Percentiles rank a stretch among this genome's conserved stretches.
These are phyloP conservation scores for Fusarium torulosum DNA, from an alignment of 2,329 filamentous ascomycete species.

Conservation along the genomic window DNA sequence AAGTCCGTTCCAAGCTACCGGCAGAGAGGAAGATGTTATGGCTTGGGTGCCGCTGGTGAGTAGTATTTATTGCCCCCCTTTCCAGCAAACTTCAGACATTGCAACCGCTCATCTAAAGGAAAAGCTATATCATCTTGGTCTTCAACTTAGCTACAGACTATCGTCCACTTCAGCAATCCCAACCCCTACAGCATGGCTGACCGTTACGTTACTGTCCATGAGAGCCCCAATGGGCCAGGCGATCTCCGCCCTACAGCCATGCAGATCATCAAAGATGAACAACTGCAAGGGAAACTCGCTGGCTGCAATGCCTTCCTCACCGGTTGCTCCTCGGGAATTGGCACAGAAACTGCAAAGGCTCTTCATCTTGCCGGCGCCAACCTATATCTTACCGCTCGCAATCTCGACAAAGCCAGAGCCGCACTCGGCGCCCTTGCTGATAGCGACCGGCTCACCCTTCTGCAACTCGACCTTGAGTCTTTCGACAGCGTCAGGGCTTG, in stretches of 20 bases:
- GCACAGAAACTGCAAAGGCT: not conserved
- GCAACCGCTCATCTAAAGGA: too few relatives aligned
- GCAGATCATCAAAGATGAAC: slow-evolving; percentile 14
- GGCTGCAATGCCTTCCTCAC: not conserved
- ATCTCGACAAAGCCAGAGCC: slow-evolving; percentile 1
- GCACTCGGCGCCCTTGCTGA: not conserved
- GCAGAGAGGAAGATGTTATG: too few relatives aligned
- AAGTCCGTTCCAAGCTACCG: too few relatives aligned
- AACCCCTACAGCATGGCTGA: not conserved
- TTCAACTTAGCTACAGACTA: too few relatives aligned
- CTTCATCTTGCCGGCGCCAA: slow-evolving; percentile 5
- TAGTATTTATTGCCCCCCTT: too few relatives aligned
- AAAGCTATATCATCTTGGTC: too few relatives aligned
- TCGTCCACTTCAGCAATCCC: too few relatives aligned
- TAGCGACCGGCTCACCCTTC: not conserved
- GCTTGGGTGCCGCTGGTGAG: too few relatives aligned
- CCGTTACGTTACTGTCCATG: slow-evolving; percentile 13
- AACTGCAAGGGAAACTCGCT: rapidly evolving
- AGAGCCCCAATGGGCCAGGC: slow-evolving; percentile 1
- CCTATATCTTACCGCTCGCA: slow-evolving; percentile 6
- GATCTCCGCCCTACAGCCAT: slow-evolving; percentile 5
- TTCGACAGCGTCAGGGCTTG: not conserved
- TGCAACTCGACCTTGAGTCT: not conserved
- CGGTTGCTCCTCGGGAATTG: not conserved
- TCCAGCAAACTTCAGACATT: too few relatives aligned